These are phyloP conservation scores for Cyclaneusma minus DNA, from an alignment of 2,329 filamentous ascomycete genomes.

Conservation along the genomic window DNA sequence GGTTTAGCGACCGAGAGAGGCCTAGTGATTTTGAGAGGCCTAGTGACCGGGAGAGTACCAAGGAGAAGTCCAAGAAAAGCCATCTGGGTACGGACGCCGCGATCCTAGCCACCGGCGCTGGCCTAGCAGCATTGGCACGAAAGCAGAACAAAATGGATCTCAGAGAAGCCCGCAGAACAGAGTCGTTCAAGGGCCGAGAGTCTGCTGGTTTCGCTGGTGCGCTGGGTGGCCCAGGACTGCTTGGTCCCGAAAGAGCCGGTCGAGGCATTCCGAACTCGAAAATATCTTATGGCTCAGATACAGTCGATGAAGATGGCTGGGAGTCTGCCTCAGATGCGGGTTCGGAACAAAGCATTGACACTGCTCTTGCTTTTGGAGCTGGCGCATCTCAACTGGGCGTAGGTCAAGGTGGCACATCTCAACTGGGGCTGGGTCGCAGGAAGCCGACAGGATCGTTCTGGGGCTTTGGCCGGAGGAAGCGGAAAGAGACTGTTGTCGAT, in stretches of 20 bases:
- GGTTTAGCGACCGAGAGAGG: conserved; percentile 8
- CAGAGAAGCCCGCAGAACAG: conserved; percentile 15
- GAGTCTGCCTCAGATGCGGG: conserved; percentile 40
- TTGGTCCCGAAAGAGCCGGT: conserved; percentile 5
- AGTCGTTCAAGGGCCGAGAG: conserved; percentile 2
- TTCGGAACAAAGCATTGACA: conserved; percentile 33
- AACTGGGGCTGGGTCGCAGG: conserved; percentile 20
- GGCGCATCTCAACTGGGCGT: conserved; percentile 24
- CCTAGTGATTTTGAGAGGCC: background rate
- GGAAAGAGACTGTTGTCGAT: conserved; percentile 37
- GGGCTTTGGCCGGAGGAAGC: conserved; percentile 15
- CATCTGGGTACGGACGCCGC: conserved; percentile 29
- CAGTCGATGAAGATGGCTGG: conserved; percentile 36
- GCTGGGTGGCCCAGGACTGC: conserved; percentile 1
- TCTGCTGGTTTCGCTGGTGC: conserved; percentile 1
- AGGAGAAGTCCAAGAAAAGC: conserved; percentile 12
- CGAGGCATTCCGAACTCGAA: conserved; percentile 14
- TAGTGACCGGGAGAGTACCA: background rate
- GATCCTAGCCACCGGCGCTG: conserved; percentile 29
- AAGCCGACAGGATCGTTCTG: conserved; percentile 5
- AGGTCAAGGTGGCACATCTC: conserved; percentile 20
- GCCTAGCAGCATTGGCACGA: conserved; percentile 28
- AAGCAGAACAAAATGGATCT: conserved; percentile 20
- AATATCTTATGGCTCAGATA: conserved; percentile 15
- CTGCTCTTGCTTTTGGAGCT: conserved; percentile 45